Conservation (phyloP, 441 rosid genomes). For the Geranium incanum region DNA sequence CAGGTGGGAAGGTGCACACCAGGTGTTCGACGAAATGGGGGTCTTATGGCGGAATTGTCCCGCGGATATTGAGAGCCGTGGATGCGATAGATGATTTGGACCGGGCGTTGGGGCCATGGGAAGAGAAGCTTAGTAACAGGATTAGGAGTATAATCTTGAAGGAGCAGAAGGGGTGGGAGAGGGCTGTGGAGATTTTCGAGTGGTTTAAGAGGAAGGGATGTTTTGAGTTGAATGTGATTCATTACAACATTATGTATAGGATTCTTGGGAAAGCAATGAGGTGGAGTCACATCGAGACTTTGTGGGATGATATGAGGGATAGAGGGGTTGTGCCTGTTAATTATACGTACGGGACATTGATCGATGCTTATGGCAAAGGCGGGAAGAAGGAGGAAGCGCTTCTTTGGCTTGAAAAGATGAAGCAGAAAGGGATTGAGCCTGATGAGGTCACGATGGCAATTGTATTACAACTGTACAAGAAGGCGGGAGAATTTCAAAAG, state of each 20-base stretch:
- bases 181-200: conserved; percentile 5
- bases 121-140: conserved; percentile 8
- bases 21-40: conserved; percentile 9
- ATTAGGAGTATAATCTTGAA: conserved; percentile 1
- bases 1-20: background rate
- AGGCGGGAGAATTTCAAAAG: conserved; percentile 9
- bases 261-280: conserved; percentile 7
- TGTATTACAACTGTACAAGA: conserved; percentile 5
- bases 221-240: conserved; percentile 8
- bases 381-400: conserved; percentile 3
- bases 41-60: background rate
- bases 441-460: conserved; percentile 10
- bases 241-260: conserved; percentile 6
- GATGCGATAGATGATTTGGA: background rate
- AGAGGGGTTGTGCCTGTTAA: conserved; percentile 8
- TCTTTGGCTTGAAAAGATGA: conserved; percentile 8
- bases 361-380: background rate
- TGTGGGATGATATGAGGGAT: conserved; percentile 7
- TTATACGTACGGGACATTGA: conserved; percentile 2
- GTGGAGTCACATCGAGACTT: conserved; percentile 6
- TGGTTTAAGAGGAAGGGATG: conserved; percentile 10
- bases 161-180: conserved; percentile 6
- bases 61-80: conserved; percentile 1
- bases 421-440: conserved; percentile 9
- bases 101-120: conserved; percentile 4